Base-by-base conservation (phyloP, 805 yeast genomes). In the Yarrowia sp. region DNA sequence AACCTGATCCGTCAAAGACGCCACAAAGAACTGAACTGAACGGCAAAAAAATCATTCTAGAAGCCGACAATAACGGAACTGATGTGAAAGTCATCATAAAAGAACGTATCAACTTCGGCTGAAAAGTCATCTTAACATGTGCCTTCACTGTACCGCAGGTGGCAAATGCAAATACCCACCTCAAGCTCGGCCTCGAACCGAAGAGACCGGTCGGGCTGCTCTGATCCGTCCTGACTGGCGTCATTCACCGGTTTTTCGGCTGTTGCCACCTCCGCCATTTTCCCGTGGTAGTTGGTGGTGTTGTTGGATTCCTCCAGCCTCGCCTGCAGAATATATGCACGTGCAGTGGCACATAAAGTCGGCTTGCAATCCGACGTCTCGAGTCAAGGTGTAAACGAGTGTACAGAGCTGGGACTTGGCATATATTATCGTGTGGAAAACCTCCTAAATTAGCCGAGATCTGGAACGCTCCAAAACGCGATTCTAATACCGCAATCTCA, bases 111-210 rank as follows among this genome's bases (percentile, higher is more conserved):
- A 26, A 26, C 32, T 26, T 5, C 7, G 32, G 4, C 7, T 1
- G 32, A 26, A 26, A 26, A 26, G 32, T 26, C 32, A 26, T 26
- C 32, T 2, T 26, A 26, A 26, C 32, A 26, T 26, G 32, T 26
- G 32, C 32, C 32, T 26, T 5, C 4, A 5, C 7, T 26, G 32
- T 26, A 26, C 7, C 32, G 32, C 32, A 26, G 38, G 32, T 69
- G 35, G 26, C 46, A 8, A 41, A 38, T 32, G 75, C 86, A 73
- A 56, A 91, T 40, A 75, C 86, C 73, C 61, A 86, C 87, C 71
- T 90, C 98, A n/a, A 91, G 82, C 73, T 91, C 97, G 26, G 91
- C 86, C 74, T 91, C 97, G 91, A 94, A 91, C 69, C 97, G 78
- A 5, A 90, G 84, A n/a, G 94, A 92, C n/a, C 67, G 67, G 22